Evolutionary conservation across 1,139 yeast genomes (phyloP), one percentile per base, ranked within the genome.

Genomic region (Candida buenavistaensis): DNA sequence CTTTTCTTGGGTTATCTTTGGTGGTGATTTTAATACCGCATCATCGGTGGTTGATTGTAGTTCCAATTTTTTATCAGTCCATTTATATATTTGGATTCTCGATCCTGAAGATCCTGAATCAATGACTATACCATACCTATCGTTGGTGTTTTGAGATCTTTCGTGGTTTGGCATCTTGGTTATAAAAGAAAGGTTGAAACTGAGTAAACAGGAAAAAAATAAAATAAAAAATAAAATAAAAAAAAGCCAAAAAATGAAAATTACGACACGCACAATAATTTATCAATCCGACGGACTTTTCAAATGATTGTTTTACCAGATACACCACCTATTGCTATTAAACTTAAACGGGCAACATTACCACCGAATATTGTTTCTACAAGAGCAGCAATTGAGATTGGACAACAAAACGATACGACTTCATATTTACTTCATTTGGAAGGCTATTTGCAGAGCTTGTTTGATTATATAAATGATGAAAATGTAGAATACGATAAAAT

Each of bases 61-160:
- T 52, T 46, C 48, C 23, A 45, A 45, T 3, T 45, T 50, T 5
- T 78, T 74, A 47, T 78, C 77, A 13, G 69, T 68, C 90, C 90
- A 84, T 43, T 67, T 68, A 53, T 80, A 85, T 9, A 85, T 72
- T 54, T 82, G 85, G 10, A 82, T 65, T 37, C 95, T 61, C 1
- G 90, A 82, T 1, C 95, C 95, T 0, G 90, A 82, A 0, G 92
- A 82, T 1, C 95, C 95, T 0, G 92, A 80, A 56, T 85, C 95
- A 2, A 85, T 69, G 12, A 83, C 90, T 15, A 85, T 78, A 31
- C 92, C 92, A 58, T 80, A 84, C 38, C 57, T 63, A 38, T 55
- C 34, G 31, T 32, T 20, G 10, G 5, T 12, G 5, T 27, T 20
- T 5, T 21, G 14, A 16, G 38, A 26, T 49, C 50, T 4, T 50